Evolutionary conservation across 2,329 filamentous ascomycete species (phyloP).

Genomic region (Ceratocystis variospora): DNA sequence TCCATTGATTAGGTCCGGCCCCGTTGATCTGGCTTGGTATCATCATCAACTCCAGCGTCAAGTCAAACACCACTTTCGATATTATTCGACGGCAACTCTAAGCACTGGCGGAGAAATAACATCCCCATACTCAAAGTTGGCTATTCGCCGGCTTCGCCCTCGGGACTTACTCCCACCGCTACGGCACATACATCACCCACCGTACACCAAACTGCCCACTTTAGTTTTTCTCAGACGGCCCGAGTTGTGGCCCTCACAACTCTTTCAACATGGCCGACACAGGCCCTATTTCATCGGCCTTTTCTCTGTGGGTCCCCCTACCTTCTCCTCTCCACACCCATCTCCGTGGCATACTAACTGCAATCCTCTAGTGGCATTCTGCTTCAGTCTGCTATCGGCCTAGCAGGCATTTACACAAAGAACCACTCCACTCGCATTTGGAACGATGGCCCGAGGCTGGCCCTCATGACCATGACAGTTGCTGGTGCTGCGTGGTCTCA

Average conservation of each 20-base stretch:
- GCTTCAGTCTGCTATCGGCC: slow-evolving; percentile 36
- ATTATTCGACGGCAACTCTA: not conserved
- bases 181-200: not conserved
- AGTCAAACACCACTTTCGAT: slow-evolving; percentile 12
- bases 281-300: slow-evolving; percentile 16
- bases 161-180: not conserved
- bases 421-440: slow-evolving; percentile 37
- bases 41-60: slow-evolving; percentile 23
- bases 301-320: slow-evolving; percentile 28
- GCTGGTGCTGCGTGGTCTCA: slow-evolving; percentile 41
- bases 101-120: not conserved
- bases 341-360: slow-evolving; percentile 38
- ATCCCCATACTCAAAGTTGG: not conserved
- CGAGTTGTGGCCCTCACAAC: not conserved
- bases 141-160: not conserved
- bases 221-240: not conserved
- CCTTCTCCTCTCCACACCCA: slow-evolving; percentile 30
- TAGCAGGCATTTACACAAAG: slow-evolving; percentile 34
- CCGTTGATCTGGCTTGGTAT: slow-evolving; percentile 26
- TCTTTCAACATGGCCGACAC: slow-evolving; percentile 11
- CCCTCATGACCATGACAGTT: slow-evolving; percentile 42
- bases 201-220: not conserved
- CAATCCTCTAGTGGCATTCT: slow-evolving; percentile 44
- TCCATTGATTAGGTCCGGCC: slow-evolving; percentile 35
- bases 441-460: slow-evolving; percentile 49